Base-by-base conservation (phyloP, 2,329 filamentous ascomycete genomes). In the Aspergillus sp. region DNA sequence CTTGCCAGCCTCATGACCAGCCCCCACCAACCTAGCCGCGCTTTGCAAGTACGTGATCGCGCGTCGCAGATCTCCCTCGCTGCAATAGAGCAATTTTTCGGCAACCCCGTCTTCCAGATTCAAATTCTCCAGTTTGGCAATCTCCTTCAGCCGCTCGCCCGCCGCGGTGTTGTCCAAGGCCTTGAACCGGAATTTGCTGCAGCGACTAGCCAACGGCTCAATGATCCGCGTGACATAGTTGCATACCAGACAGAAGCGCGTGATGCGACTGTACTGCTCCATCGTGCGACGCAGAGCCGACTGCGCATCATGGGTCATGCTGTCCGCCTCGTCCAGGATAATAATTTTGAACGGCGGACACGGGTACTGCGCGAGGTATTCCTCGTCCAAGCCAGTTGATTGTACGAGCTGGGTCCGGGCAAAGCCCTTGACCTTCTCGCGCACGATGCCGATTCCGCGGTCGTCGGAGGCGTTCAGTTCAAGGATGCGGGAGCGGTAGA, bases 171-270 rank as follows among this genome's bases (percentile, higher is more conserved):
- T 82, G 57, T 95, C 89, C 42, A 98, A 66, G 43, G 83, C 85
- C 75, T 98, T 98, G 74, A 98, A 99, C 19, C 91, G 74, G 58
- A 98, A 98, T 63, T 98, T 98, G 61, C 80, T 86, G 66, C 91
- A 99, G 48, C 91, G 75, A 57, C 79, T 86, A 1, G 91, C 91
- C 14, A 99, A 67, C 5, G 91, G 93, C 55, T 98, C 91, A 51
- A 98, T 98, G 55, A 99, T 98, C 37, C 91, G 73, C 3, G 91
- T 96, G 28, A 98, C 91, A 52, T 98, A 98, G 64, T 99, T 99
- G 66, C 93, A 98, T 37, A 96, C 89, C 26, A 99, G 70, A 55
- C 91, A 96, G 61, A 99, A 98, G 10, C 91, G 75, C 2, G 91
- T 99, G 62, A 96, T 95, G 52, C 86, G 88, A 59, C 77, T 84